Evolutionary conservation across 352 stramenopile genomes (phyloP).

Genomic region (Phytophthora megakarya): DNA sequence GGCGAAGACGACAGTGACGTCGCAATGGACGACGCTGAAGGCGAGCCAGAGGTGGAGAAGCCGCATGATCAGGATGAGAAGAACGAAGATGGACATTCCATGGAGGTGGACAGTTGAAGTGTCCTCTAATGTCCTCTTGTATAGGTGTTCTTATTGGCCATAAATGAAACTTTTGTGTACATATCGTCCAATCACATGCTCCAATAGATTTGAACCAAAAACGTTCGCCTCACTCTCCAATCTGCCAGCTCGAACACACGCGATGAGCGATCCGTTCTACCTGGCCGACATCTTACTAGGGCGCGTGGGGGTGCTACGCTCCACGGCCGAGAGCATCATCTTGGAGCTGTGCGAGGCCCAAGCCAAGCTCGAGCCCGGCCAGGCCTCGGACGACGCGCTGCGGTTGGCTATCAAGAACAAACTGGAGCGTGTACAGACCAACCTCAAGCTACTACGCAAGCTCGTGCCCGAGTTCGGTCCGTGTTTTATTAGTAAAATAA

Average conservation of each 20-base stretch:
- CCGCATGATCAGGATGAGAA: conserved; percentile 13
- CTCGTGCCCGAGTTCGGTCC: conserved; percentile 85
- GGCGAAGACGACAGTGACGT: conserved; percentile 36
- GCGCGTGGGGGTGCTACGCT: conserved; percentile 82
- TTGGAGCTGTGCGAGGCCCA: conserved; percentile 80
- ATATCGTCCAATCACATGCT: conserved; percentile 34
- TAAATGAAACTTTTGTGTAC: conserved; percentile 27
- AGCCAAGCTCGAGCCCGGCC: conserved; percentile 57
- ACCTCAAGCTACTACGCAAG: conserved; percentile 83
- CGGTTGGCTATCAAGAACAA: conserved; percentile 85
- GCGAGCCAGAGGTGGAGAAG: conserved; percentile 14
- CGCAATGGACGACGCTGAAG: conserved; percentile 22
- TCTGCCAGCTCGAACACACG: not conserved
- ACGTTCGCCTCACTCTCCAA: conserved; percentile 15
- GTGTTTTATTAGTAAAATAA: no score
- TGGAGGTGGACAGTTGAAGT: conserved; percentile 50
- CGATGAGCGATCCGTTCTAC: conserved; percentile 89
- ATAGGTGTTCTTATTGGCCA: conserved; percentile 26
- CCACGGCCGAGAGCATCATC: conserved; percentile 86
- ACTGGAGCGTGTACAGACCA: conserved; percentile 86
- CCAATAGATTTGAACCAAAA: not conserved
- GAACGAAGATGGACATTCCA: conserved; percentile 26
- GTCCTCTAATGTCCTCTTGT: not conserved
- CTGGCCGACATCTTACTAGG: conserved; percentile 85
- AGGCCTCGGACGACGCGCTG: conserved; percentile 64